These are phyloP conservation scores for Onygena corvina DNA, from an alignment of 2,329 filamentous ascomycete species.

Conservation along the genomic window DNA sequence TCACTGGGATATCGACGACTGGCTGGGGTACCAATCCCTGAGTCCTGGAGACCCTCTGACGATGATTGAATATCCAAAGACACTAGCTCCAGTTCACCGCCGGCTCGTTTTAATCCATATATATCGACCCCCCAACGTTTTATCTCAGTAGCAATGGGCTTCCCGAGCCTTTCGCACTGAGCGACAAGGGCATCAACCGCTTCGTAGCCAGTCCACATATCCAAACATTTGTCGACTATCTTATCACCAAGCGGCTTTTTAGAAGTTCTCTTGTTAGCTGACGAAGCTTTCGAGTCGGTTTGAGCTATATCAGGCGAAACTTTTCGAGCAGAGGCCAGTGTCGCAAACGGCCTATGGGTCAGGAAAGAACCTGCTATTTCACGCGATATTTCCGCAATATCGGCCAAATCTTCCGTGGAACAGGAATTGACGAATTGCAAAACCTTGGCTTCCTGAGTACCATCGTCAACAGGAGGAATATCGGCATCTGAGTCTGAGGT, in stretches of 20 bases:
- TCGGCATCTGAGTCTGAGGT: conserved; percentile 33
- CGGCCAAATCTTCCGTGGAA: conserved; percentile 60
- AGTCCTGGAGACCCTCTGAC: conserved; percentile 43
- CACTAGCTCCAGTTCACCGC: conserved; percentile 50
- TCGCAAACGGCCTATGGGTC: conserved; percentile 60
- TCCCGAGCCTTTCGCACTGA: conserved; percentile 61
- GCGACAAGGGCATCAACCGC: conserved; percentile 73
- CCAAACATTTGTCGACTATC: conserved; percentile 53
- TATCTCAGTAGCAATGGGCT: conserved; percentile 53
- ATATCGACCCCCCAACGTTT: conserved; percentile 56
- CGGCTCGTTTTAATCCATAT: conserved; percentile 43
- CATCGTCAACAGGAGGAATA: conserved; percentile 29
- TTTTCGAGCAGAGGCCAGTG: conserved; percentile 52
- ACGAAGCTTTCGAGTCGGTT: conserved; percentile 20
- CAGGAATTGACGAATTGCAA: conserved; percentile 76
- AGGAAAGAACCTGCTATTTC: conserved; percentile 58
- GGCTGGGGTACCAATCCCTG: conserved; percentile 54
- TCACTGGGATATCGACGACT: conserved; percentile 34
- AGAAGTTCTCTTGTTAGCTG: conserved; percentile 37
- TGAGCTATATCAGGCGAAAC: conserved; percentile 40
- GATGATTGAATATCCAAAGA: conserved; percentile 38
- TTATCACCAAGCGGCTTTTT: conserved; percentile 52
- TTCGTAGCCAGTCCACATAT: conserved; percentile 68
- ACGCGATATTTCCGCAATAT: conserved; percentile 64
- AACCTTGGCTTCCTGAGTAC: conserved; percentile 44